Evolutionary conservation across 192 early-diverging fungal genomes (phyloP).

Genomic region (Rhizophagus clarus): DNA sequence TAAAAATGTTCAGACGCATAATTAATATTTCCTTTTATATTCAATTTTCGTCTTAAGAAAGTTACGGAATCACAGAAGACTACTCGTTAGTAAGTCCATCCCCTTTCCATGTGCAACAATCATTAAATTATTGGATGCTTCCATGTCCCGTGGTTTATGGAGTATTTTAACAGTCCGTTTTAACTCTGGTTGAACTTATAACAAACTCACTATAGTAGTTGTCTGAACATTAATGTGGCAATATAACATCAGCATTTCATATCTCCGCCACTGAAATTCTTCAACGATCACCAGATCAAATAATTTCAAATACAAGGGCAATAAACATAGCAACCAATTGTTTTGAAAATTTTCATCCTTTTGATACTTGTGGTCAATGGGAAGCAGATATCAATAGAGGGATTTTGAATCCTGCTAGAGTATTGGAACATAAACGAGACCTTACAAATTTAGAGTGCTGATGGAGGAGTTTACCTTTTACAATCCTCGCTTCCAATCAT

Average conservation of each 20-base stretch:
- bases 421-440: background rate
- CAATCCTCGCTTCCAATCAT: background rate
- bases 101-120: background rate
- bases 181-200: background rate
- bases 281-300: background rate
- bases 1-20: too few relatives aligned
- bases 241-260: background rate
- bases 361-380: background rate
- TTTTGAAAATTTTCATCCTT: background rate
- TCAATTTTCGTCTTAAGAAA: too few relatives aligned
- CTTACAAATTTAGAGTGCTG: background rate
- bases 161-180: background rate
- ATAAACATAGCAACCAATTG: constrained; percentile 9
- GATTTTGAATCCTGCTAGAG: background rate
- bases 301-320: background rate
- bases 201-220: background rate
- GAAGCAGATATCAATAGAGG: background rate
- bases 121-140: background rate
- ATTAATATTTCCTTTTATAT: too few relatives aligned
- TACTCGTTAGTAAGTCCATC: too few relatives aligned
- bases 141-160: background rate
- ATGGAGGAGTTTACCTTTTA: background rate
- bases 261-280: background rate
- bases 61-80: too few relatives aligned
- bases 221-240: background rate